Evolutionary conservation across 2,329 filamentous ascomycete genomes (phyloP).

Genomic region (Neonectria hederae): DNA sequence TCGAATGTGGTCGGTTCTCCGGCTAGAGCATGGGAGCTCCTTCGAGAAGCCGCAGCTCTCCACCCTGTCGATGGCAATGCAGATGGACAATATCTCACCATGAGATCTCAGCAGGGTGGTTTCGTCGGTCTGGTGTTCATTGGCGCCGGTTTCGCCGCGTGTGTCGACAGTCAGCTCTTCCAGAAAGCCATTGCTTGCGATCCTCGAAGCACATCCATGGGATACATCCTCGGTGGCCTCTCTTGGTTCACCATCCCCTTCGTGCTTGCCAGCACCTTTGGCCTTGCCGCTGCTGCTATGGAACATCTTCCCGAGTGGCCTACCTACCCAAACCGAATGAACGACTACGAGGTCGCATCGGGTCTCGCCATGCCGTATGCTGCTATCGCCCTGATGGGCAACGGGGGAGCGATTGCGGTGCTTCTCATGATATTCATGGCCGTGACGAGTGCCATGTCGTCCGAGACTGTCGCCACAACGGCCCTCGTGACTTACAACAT

Average conservation of each 20-base stretch:
- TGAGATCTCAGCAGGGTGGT: constrained; percentile 15
- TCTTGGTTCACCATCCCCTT: constrained; percentile 90
- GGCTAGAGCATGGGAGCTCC: constrained; percentile 16
- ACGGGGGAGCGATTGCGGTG: constrained; percentile 78
- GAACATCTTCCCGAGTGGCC: constrained; percentile 77
- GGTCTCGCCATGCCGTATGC: constrained; percentile 84
- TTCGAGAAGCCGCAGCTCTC: constrained; percentile 8
- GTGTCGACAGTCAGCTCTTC: constrained; percentile 17
- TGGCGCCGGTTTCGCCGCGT: constrained; percentile 17
- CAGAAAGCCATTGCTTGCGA: constrained; percentile 82
- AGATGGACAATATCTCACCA: constrained; percentile 15
- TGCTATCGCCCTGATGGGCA: constrained; percentile 80
- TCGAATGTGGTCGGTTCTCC: constrained; percentile 12
- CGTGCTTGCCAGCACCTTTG: constrained; percentile 85
- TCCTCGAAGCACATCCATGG: constrained; percentile 81
- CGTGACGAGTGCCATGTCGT: constrained; percentile 44
- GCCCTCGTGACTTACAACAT: constrained; percentile 19
- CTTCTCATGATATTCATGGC: constrained; percentile 83
- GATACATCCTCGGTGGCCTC: constrained; percentile 85
- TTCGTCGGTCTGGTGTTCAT: constrained; percentile 19
- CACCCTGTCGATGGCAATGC: constrained; percentile 19
- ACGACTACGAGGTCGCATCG: constrained; percentile 75
- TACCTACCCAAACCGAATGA: constrained; percentile 75
- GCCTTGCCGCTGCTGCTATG: constrained; percentile 78
- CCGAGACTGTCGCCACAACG: constrained; percentile 16